Evolutionary conservation across 2,329 filamentous ascomycete genomes (phyloP), one percentile per base, ranked within the genome.

Genomic region (Epicoccum sorghinum): DNA sequence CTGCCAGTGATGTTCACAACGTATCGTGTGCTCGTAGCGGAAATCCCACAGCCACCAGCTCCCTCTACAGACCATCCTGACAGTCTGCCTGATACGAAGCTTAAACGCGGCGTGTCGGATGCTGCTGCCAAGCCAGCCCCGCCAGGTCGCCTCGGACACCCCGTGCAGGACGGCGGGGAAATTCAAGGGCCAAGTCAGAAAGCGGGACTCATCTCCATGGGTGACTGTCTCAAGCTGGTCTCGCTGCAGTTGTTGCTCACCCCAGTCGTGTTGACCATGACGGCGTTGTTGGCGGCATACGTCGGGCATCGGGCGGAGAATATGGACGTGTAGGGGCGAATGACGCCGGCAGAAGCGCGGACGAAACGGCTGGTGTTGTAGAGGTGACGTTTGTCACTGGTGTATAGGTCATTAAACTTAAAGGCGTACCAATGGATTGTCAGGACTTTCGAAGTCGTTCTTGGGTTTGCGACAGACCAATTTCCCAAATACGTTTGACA

Each of bases 171-270:
- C 36, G 18, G 45, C 12, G 45, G 27, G 7, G 14, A 40, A 36
- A 27, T 33, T 27, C n/a, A 14, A n/a, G 45, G 33, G 22, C 13
- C 27, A 36, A 48, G 38, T 36, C 46, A 8, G 30, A 35, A 42
- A 36, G 30, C 37, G 41, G 38, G 46, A 29, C n/a, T 18, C 27
- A 48, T 48, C 13, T 48, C 46, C 29, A 48, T 48, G 37, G 29
- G 29, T 35, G 46, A 48, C 38, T 48, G 46, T 36, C 14, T 42
- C 22, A 48, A 48, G 37, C 22, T 48, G 30, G 46, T 48, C 4
- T 41, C 46, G 18, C 37, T 48, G 46, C 46, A 48, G 30, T 35
- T 29, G 46, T 41, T 48, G 46, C 37, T 22, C 37, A 48, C 46
- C 29, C 46, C 46, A n/a, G 46, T 37, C 12, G 29, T 48, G 18